These are phyloP conservation scores for Tetrahymena elliotti DNA, from an alignment of 73 alveolate genomes.

Conservation along the genomic window DNA sequence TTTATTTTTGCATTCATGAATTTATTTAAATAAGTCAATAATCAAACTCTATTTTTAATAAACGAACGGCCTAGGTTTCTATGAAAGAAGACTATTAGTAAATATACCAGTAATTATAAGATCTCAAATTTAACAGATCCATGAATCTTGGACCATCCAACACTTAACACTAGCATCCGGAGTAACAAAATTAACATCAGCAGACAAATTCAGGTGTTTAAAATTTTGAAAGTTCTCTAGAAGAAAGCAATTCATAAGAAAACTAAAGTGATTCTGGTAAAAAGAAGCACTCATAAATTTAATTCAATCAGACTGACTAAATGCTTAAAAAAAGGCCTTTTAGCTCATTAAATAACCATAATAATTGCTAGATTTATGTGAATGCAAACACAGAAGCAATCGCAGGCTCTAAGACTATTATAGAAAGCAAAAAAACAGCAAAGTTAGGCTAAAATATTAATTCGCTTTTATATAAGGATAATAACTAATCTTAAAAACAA, in stretches of 20 bases:
- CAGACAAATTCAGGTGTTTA: background rate
- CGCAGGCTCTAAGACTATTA: background rate
- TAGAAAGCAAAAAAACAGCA: too few species aligned
- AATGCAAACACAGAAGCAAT: background rate
- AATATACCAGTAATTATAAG: background rate
- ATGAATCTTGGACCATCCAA: background rate
- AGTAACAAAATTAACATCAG: background rate
- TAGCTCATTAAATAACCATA: background rate
- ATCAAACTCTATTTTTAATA: background rate
- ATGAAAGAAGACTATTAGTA: background rate
- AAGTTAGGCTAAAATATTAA: too few species aligned
- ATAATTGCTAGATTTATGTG: background rate
- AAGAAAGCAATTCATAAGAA: background rate
- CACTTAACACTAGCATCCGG: background rate
- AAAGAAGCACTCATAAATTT: background rate
- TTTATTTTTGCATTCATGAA: background rate
- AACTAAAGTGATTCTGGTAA: background rate
- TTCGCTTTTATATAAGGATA: background rate
- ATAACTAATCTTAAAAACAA: too few species aligned
- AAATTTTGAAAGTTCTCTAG: background rate
- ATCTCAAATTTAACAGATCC: background rate
- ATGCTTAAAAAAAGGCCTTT: background rate
- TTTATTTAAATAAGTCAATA: background rate
- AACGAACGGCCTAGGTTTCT: background rate
- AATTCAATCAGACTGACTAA: background rate